Evolutionary conservation across 2,329 filamentous ascomycete genomes (phyloP).

Genomic region (Aspergillus vadensis): DNA sequence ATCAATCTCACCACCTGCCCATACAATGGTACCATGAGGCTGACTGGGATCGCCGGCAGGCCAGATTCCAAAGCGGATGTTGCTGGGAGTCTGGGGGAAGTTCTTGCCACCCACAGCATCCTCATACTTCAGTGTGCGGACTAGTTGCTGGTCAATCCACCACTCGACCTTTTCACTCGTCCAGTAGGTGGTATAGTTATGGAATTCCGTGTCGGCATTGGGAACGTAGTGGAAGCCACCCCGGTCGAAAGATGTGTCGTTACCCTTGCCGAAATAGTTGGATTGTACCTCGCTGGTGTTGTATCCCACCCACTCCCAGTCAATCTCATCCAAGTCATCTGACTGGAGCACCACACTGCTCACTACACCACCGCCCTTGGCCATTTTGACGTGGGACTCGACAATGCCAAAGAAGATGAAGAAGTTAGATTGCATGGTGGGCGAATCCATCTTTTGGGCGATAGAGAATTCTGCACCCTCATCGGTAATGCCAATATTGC

Average conservation of each 20-base stretch:
- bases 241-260: constrained; percentile 73
- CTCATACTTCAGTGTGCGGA: constrained; percentile 63
- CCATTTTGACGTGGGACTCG: constrained; percentile 76
- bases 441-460: constrained; percentile 68
- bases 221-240: constrained; percentile 71
- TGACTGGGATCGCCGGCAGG: constrained; percentile 57
- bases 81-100: constrained; percentile 74
- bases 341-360: constrained; percentile 81
- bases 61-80: constrained; percentile 70
- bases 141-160: constrained; percentile 62
- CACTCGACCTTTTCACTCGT: constrained; percentile 65
- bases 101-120: constrained; percentile 59
- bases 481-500: constrained; percentile 62
- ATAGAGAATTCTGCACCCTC: constrained; percentile 74
- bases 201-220: constrained; percentile 56
- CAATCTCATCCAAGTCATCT: constrained; percentile 82
- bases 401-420: constrained; percentile 85
- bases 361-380: constrained; percentile 73
- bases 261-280: constrained; percentile 96
- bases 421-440: constrained; percentile 76
- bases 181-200: constrained; percentile 65
- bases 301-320: constrained; percentile 60
- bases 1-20: constrained; percentile 70
- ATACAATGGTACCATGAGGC: constrained; percentile 56
- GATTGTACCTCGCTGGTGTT: constrained; percentile 60